Conservation (phyloP, 2,329 filamentous ascomycete genomes). For the Paraconiothyrium brasiliense region DNA sequence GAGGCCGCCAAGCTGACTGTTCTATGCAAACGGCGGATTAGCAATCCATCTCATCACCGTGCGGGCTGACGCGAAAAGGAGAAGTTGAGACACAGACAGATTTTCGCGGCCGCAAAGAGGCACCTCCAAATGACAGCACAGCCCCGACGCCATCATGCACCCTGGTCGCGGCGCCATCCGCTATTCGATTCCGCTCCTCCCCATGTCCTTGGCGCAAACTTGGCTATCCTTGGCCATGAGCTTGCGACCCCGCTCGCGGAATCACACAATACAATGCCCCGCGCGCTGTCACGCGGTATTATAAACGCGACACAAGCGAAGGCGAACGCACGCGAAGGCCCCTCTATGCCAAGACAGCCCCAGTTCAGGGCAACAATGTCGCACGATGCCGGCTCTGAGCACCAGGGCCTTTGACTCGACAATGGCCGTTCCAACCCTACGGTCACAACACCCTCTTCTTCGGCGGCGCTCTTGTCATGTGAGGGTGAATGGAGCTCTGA, state of each 20-base stretch:
- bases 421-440: constrained; percentile 2
- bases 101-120: background rate
- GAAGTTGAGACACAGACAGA: background rate
- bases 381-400: background rate
- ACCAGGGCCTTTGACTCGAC: constrained; percentile 4
- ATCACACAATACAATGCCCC: constrained; percentile 1
- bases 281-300: constrained; percentile 5
- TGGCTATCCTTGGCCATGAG: constrained; percentile 8
- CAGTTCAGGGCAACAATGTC: background rate
- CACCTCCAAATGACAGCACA: constrained; percentile 1
- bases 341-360: background rate
- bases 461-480: background rate
- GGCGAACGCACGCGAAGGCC: background rate
- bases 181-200: constrained; percentile 17
- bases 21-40: background rate
- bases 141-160: constrained; percentile 12
- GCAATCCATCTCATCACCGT: constrained; percentile 5
- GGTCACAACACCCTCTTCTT: constrained; percentile 7
- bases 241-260: constrained; percentile 12
- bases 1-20: background rate
- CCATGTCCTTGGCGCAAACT: constrained; percentile 8
- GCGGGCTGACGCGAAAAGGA: constrained; percentile 8
- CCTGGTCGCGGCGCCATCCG: constrained; percentile 7
- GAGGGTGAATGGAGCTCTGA: background rate
- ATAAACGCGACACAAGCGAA: constrained; percentile 9